Base-by-base conservation (phyloP, 202 grass and related monocot species). In the Panicum virgatum region DNA sequence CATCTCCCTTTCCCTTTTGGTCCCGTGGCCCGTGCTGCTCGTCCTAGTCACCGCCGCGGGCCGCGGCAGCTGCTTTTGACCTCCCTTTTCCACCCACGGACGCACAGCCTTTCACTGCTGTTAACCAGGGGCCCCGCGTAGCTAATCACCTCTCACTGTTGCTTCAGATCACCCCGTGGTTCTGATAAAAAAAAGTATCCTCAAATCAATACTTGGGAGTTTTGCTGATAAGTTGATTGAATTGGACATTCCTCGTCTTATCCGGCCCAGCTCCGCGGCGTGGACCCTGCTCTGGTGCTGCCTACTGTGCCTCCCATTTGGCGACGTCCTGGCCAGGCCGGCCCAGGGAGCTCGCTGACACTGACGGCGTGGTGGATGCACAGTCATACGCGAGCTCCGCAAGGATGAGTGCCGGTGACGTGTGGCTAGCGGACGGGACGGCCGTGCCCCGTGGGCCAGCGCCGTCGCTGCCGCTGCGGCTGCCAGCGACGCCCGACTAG, bases 1-100 rank as follows among this genome's bases (percentile, higher is more conserved):
- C n/a, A 19, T 38, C 66, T 46, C 42, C 44, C 73, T 76, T 76
- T 60, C 14, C 38, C 73, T 59, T 76, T 76, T 62, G 73, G 74
- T 61, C 18, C 51, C 19, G 50, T n/a, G 50, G 19, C 22, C 54
- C 38, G 25, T 76, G 23, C 54, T 27, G 73, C n/a, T 11, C 40
- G 53, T 59, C 71, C 32, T 37, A 23, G 72, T 59, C 73, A 72
- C 69, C 30, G 3, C 32, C 37, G n/a, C n/a, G n/a, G n/a, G n/a
- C n/a, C n/a, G 36, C 23, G 2, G 8, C 73, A 66, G 9, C 73
- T 5, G 54, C 25, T 77, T 77, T 62, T 77, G 74, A 77, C 74
- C 26, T n/a, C 73, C 40, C 73, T 34, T 34, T 47, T 48, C 32
- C n/a, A 47, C 26, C 61, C 59, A 46, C 42, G 30, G 20, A 47